These are phyloP conservation scores for Ophiostoma angusticollis DNA, from an alignment of 2,329 filamentous ascomycete species.

Conservation along the genomic window DNA sequence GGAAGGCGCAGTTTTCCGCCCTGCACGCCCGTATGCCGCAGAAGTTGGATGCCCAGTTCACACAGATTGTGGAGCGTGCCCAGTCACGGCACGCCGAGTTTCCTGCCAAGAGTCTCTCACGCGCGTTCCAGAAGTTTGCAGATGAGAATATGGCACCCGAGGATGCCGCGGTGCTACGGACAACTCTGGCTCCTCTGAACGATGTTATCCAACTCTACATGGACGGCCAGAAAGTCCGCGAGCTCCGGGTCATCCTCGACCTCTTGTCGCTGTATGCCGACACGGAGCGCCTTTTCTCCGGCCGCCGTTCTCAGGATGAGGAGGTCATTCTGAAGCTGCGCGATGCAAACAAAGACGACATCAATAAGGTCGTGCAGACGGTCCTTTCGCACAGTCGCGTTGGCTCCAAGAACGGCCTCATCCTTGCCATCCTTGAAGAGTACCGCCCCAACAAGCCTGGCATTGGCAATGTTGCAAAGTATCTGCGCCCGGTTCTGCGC, in stretches of 20 bases:
- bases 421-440: slow-evolving; percentile 82
- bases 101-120: slow-evolving; percentile 74
- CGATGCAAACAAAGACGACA: slow-evolving; percentile 92
- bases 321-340: slow-evolving; percentile 86
- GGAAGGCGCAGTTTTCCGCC: slow-evolving; percentile 89
- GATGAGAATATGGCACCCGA: slow-evolving; percentile 66
- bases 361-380: slow-evolving; percentile 69
- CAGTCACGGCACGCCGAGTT: slow-evolving; percentile 72
- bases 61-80: slow-evolving; percentile 74
- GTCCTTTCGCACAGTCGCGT: slow-evolving; percentile 91
- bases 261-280: slow-evolving; percentile 73
- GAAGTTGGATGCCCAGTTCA: slow-evolving; percentile 73
- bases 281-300: slow-evolving; percentile 79
- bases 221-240: slow-evolving; percentile 82
- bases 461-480: slow-evolving; percentile 75
- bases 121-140: slow-evolving; percentile 76
- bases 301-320: slow-evolving; percentile 74
- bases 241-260: slow-evolving; percentile 67
- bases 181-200: slow-evolving; percentile 61
- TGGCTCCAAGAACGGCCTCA: slow-evolving; percentile 82
- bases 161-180: slow-evolving; percentile 62
- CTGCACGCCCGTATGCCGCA: slow-evolving; percentile 96
- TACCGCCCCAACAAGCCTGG: slow-evolving; percentile 92
- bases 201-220: slow-evolving; percentile 67
- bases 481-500: slow-evolving; percentile 70